These are phyloP conservation scores for Gomphus sp. DNA, from an alignment of 1,284 basidiomycete genomes.

Conservation along the genomic window DNA sequence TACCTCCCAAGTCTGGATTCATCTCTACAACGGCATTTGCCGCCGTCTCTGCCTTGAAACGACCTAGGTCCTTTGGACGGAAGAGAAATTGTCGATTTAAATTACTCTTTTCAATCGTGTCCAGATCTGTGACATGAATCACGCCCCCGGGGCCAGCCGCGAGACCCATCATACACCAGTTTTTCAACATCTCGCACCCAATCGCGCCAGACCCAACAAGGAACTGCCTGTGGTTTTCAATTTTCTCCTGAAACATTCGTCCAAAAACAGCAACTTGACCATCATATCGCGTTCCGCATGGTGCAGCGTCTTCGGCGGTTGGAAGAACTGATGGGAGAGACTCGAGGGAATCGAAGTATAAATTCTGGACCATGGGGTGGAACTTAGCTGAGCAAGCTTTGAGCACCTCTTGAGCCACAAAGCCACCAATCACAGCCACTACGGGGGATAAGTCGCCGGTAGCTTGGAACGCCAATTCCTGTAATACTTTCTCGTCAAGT, in stretches of 20 bases:
- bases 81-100: conserved; percentile 98
- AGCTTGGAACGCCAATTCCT: conserved; percentile 89
- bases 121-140: conserved; percentile 95
- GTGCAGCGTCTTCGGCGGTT: conserved; percentile 81
- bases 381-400: conserved; percentile 99
- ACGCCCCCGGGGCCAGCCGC: conserved; percentile 74
- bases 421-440: conserved; percentile 92
- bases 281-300: conserved; percentile 83
- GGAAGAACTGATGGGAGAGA: conserved; percentile 75
- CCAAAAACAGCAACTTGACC: conserved; percentile 96
- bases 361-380: conserved; percentile 90
- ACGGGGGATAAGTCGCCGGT: conserved; percentile 89
- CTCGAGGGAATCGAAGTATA: conserved; percentile 98
- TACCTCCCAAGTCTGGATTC: conserved; percentile 89
- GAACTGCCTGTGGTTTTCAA: conserved; percentile 89
- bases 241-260: conserved; percentile 86
- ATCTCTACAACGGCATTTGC: conserved; percentile 90
- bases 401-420: conserved; percentile 96
- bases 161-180: conserved; percentile 99
- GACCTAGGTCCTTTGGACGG: conserved; percentile 92
- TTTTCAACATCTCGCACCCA: conserved; percentile 99
- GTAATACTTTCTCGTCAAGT: conserved; percentile 71
- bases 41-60: conserved; percentile 97
- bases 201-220: conserved; percentile 98
- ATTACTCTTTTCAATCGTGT: conserved; percentile 99